These are phyloP conservation scores for Glycine latifolia DNA, from an alignment of 306 rosid species.

Conservation along the genomic window DNA sequence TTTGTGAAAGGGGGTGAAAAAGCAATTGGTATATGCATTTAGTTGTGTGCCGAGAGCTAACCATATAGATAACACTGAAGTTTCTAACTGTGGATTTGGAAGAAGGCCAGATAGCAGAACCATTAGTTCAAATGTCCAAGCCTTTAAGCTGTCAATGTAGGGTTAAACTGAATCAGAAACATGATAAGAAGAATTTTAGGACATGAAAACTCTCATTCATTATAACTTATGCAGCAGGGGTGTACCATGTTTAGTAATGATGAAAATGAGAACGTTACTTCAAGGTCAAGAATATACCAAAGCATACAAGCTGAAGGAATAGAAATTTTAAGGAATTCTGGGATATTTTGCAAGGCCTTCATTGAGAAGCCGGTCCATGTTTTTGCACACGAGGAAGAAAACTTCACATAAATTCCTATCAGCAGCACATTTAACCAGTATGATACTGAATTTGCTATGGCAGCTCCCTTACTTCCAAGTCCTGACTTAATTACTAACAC, in stretches of 20 bases:
- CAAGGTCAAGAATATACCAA: slow-evolving; percentile 53
- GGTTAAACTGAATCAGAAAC: slow-evolving; percentile 45
- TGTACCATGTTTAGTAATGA: background rate
- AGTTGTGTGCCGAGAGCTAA: background rate
- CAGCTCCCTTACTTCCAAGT: slow-evolving; percentile 64
- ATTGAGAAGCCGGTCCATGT: slow-evolving; percentile 66
- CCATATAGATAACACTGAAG: slow-evolving; percentile 69
- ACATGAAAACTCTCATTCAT: slow-evolving; percentile 1
- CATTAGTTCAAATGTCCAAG: slow-evolving; percentile 64
- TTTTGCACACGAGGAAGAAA: slow-evolving; percentile 59
- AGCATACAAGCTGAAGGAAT: slow-evolving; percentile 76
- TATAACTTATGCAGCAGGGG: background rate
- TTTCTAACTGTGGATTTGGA: slow-evolving; percentile 62
- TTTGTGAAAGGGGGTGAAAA: background rate
- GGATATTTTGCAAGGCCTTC: slow-evolving; percentile 55
- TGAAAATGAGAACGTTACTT: slow-evolving; percentile 5
- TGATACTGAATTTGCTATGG: slow-evolving; percentile 61
- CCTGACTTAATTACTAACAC: slow-evolving; percentile 54
- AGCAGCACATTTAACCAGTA: slow-evolving; percentile 64
- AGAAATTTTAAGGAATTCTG: slow-evolving; percentile 56
- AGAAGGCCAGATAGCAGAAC: slow-evolving; percentile 68
- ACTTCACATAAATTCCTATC: slow-evolving; percentile 62
- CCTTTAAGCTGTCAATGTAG: slow-evolving; percentile 57
- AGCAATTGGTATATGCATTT: too few relatives aligned
- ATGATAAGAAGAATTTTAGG: background rate